Base-by-base conservation (phyloP, 2,329 filamentous ascomycete genomes). In the Hypomyces perniciosus region DNA sequence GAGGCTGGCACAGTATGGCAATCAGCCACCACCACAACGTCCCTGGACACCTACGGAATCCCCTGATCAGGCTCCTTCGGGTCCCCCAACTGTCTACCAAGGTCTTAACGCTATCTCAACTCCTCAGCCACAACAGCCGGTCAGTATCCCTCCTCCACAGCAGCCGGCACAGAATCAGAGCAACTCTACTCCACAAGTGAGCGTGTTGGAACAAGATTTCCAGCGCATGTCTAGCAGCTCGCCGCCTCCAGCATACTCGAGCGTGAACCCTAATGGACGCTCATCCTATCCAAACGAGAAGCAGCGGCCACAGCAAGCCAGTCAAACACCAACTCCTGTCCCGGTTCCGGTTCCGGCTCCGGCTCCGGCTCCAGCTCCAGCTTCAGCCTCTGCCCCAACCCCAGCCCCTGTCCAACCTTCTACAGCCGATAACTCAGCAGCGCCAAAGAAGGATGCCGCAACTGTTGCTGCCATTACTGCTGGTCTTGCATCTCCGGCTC, bases 21-120 rank as follows among this genome's bases (percentile, higher is more conserved):
- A 65, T 46, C 67, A 69, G 40, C 55, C 59, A n/a, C 67, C 67
- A 30, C 58, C 60, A 28, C 68, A 66, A 50, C 62, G 92, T 44
- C 91, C 91, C 30, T 97, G 92, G 93, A 97, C 92, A 8, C 93
- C 93, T 1, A 97, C 93, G 3, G 93, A 99, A 66, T 79, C 84
- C 51, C 90, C 91, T 1, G 90, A 90, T 31, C 85, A 85, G 55
- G 86, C 90, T 47, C 89, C 90, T 5, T 90, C 96, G 71, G 91
- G 91, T 0, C 90, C 90, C 30, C 90, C 92, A 1, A 90, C 88
- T 0, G 86, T 95, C 1, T 97, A 96, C 60, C 92, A 96, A 69
- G 93, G 93, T 6, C 80, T 82, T 47, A 85, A 85, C 57, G 84
- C 88, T 54, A 83, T 91, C 5, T 68, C 77, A 31, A 77, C 68